Percentiles rank a stretch among this genome's conserved stretches.
These are phyloP conservation scores for Withania somnifera DNA, from an alignment of 305 asterid genomes.

Conservation along the genomic window DNA sequence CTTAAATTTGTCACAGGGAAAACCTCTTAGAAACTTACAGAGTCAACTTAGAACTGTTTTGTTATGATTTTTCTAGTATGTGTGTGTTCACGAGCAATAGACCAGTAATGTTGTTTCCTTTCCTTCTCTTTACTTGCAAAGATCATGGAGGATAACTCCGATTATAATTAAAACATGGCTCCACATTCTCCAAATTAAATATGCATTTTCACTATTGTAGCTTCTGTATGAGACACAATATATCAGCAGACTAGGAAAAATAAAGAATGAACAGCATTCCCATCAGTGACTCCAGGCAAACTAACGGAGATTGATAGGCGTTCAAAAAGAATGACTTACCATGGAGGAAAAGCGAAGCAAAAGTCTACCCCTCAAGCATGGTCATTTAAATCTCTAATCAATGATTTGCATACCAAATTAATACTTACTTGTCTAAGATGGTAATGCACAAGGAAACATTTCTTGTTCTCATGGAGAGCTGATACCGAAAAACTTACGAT, in stretches of 20 bases:
- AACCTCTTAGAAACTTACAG: not conserved
- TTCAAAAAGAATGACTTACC: not conserved
- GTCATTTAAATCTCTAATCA: not conserved
- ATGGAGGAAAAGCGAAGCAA: not conserved
- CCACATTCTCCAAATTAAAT: not conserved
- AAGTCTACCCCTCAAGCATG: not conserved
- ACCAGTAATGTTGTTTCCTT: not conserved
- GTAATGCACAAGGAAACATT: not conserved
- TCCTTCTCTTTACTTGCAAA: not conserved
- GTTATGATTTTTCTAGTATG: not conserved
- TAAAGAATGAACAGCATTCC: not conserved
- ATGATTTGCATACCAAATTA: not conserved
- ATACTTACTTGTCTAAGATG: not conserved
- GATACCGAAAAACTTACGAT: slow-evolving; percentile 47
- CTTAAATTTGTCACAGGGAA: not conserved
- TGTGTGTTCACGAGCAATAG: not conserved
- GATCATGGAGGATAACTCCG: not conserved
- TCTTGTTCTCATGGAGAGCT: not conserved
- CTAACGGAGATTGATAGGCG: not conserved
- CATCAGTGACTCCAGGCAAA: not conserved
- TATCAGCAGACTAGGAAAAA: not conserved
- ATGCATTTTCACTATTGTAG: not conserved
- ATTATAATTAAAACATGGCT: not conserved
- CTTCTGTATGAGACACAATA: not conserved
- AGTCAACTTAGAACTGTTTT: not conserved